Conservation (phyloP, 352 stramenopile genomes). For the Plasmopara muralis region DNA sequence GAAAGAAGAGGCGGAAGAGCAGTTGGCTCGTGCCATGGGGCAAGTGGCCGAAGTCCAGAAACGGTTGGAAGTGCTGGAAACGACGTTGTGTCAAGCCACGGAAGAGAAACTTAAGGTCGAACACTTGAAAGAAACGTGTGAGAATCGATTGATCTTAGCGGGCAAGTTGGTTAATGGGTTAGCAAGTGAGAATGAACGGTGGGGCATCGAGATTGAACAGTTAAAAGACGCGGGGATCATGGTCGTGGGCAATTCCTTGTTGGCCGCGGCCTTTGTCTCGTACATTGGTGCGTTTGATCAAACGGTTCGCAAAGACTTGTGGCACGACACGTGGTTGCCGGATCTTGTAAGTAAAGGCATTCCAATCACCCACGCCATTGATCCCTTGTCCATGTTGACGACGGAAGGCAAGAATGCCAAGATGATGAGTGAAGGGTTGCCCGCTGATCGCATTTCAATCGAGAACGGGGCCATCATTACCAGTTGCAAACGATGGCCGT, state of each 20-base stretch:
- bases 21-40: slow-evolving; percentile 86
- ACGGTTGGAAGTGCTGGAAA: slow-evolving; percentile 87
- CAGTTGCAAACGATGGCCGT: slow-evolving; percentile 95
- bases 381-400: slow-evolving; percentile 94
- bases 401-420: slow-evolving; percentile 95
- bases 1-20: slow-evolving; percentile 89
- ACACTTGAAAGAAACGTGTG: slow-evolving; percentile 91
- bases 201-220: slow-evolving; percentile 94
- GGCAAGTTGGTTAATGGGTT: slow-evolving; percentile 94
- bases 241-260: slow-evolving; percentile 94
- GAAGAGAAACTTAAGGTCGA: slow-evolving; percentile 96
- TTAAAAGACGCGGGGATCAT: slow-evolving; percentile 93
- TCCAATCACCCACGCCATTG: slow-evolving; percentile 91
- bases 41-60: slow-evolving; percentile 92
- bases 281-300: slow-evolving; percentile 98
- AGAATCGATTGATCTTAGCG: slow-evolving; percentile 89
- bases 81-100: slow-evolving; percentile 91
- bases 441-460: slow-evolving; percentile 95
- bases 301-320: slow-evolving; percentile 79
- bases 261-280: slow-evolving; percentile 95
- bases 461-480: slow-evolving; percentile 97
- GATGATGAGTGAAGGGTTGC: slow-evolving; percentile 96
- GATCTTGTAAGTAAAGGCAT: slow-evolving; percentile 90
- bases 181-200: slow-evolving; percentile 95
- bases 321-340: slow-evolving; percentile 76